Evolutionary conservation across 2,329 filamentous ascomycete species (phyloP).

Genomic region (Diplodia intermedia): DNA sequence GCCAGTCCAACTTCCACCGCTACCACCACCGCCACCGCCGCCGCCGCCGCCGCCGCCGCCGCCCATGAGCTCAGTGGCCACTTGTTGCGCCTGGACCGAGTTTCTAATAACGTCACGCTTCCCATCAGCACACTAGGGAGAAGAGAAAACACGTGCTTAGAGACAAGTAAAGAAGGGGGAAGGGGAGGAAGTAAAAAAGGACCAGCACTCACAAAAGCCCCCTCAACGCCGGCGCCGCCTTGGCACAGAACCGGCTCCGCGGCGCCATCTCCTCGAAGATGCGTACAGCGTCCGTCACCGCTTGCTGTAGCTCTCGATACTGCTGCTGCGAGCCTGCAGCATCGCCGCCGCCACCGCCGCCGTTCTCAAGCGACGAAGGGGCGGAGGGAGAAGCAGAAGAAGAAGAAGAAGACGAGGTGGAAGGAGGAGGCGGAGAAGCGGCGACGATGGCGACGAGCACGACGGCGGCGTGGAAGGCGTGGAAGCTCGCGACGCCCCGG

Average conservation of each 20-base stretch:
- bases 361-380: too few species aligned
- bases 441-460: not conserved
- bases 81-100: not conserved
- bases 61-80: not conserved
- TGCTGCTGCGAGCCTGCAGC: too few species aligned
- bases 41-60: too few species aligned
- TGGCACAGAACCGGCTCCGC: not conserved
- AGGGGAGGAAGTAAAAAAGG: not conserved
- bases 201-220: not conserved
- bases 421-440: not conserved
- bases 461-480: slow-evolving; percentile 2
- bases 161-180: too few species aligned
- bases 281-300: not conserved
- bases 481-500: not conserved
- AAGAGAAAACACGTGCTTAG: not conserved
- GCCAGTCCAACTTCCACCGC: not conserved
- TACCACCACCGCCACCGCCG: too few species aligned
- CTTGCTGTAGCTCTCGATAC: not conserved
- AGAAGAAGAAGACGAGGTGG: too few species aligned
- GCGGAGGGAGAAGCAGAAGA: not conserved
- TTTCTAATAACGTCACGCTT: not conserved
- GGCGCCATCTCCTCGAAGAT: not conserved
- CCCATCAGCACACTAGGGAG: not conserved
- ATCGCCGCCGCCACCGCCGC: too few species aligned
- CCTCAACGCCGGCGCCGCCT: not conserved